Conservation (phyloP, 2,329 filamentous ascomycete species). For the Microdochium bolleyi region DNA sequence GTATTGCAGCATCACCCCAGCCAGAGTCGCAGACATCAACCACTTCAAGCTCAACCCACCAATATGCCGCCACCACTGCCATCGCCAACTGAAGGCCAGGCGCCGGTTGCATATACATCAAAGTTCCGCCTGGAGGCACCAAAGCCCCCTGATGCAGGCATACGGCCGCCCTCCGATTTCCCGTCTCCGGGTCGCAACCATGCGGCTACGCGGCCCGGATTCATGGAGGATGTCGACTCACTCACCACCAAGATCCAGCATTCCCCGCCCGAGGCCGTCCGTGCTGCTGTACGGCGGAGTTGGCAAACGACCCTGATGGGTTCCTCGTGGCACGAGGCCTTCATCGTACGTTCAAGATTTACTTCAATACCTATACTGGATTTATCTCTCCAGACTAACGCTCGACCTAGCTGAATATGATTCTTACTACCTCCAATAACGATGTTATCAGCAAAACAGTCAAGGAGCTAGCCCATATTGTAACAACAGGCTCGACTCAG, state of each 20-base stretch:
- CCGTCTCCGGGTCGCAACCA: neutral
- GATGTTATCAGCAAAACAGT: slow-evolving; percentile 39
- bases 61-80: neutral
- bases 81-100: neutral
- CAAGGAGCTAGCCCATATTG: slow-evolving; percentile 6
- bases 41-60: no score
- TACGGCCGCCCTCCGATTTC: neutral
- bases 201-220: neutral
- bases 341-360: neutral
- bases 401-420: neutral
- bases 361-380: neutral
- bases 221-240: neutral
- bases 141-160: neutral
- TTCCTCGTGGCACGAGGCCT: neutral
- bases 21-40: no score
- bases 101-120: neutral
- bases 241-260: neutral
- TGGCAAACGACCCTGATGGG: neutral
- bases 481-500: slow-evolving; percentile 18
- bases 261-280: neutral
- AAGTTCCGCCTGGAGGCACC: neutral
- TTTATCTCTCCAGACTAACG: neutral
- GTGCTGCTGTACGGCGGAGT: neutral
- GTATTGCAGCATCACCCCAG: no score
- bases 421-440: slow-evolving; percentile 17